Base-by-base conservation (phyloP, 495 filamentous ascomycete genomes). In the Tuber indicum region DNA sequence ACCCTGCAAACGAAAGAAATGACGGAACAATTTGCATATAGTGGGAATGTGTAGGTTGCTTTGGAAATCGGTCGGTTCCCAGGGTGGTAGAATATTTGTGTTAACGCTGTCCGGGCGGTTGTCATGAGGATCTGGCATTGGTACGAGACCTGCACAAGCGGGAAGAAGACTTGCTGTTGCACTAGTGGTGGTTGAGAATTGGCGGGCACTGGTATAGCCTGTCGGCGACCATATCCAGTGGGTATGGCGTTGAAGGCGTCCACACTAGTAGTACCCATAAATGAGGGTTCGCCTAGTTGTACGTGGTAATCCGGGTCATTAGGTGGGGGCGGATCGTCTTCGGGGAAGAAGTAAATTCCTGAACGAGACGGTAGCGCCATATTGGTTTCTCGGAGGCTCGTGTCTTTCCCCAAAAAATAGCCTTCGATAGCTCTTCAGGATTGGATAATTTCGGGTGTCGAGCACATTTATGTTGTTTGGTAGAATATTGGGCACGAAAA, bases 1-100 rank as follows among this genome's bases (percentile, higher is more conserved):
- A 92, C 85, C 17, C 84, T 85, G 81, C 88, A 90, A 6, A 85
- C 86, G 76, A 92, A 92, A 32, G 84, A 85, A 36, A 90, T 88
- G 12, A 92, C 88, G 26, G 88, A 89, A 6, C 91, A 88, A 45
- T 90, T 89, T 78, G 91, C 88, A 79, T 90, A 91, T 1, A 92
- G 86, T 0, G 91, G 91, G 76, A 92, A 92, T 2, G 86, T 86
- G 84, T 93, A 92, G n/a, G 84, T 82, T 72, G 89, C 86, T 75
- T 89, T 84, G 42, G 86, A 81, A 72, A 91, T 87, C 19, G 80
- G 80, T 4, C 86, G 82, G 1, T 77, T 72, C 0, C 85, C 87
- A 0, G 89, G 86, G 77, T 90, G 91, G 72, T 84, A 79, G 76
- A 90, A 92, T 3, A 85, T 89, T 82, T 92, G 90, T 1, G 85